These are phyloP conservation scores for Cryomyces antarcticus DNA, from an alignment of 495 filamentous ascomycete genomes.

Conservation along the genomic window DNA sequence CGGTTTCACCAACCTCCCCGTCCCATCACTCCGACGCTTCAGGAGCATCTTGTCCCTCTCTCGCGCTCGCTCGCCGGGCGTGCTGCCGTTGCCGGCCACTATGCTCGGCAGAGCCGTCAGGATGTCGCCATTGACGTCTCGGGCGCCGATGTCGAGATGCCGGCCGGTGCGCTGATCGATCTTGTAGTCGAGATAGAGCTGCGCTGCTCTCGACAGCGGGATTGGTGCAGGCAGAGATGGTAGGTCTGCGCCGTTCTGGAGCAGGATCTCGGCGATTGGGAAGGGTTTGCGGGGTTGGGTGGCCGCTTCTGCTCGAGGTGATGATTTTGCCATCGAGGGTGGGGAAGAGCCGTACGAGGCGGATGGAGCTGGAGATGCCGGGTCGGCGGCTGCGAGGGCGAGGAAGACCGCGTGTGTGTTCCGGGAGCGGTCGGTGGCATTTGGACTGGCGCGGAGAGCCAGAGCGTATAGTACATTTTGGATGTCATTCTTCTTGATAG, in stretches of 20 bases:
- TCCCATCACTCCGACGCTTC: conserved; percentile 11
- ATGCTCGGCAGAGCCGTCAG: conserved; percentile 13
- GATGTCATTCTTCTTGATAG: conserved; percentile 86
- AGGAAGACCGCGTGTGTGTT: conserved; percentile 77
- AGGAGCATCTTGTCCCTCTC: conserved; percentile 13
- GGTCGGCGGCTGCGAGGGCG: conserved; percentile 86
- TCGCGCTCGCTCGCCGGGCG: conserved; percentile 8
- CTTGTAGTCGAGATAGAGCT: conserved; percentile 71
- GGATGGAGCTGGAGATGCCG: conserved; percentile 41
- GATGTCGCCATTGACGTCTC: conserved; percentile 5
- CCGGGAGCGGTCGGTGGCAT: conserved; percentile 67
- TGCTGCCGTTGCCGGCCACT: conserved; percentile 12
- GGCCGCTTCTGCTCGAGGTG: conserved; percentile 8
- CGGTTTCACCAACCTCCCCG: conserved; percentile 7
- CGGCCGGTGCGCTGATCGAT: conserved; percentile 18
- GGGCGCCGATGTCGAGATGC: neutral
- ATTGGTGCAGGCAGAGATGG: conserved; percentile 52
- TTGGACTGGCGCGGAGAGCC: conserved; percentile 71
- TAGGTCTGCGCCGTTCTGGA: conserved; percentile 88
- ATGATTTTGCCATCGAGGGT: conserved; percentile 8
- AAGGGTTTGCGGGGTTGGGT: conserved; percentile 31
- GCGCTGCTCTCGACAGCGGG: conserved; percentile 53
- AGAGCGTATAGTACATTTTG: conserved; percentile 80
- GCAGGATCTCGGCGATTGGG: conserved; percentile 73
- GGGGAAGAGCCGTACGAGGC: conserved; percentile 17